Conservation (phyloP, 2,329 filamentous ascomycete genomes). For the Tolypocladium tropicale region DNA sequence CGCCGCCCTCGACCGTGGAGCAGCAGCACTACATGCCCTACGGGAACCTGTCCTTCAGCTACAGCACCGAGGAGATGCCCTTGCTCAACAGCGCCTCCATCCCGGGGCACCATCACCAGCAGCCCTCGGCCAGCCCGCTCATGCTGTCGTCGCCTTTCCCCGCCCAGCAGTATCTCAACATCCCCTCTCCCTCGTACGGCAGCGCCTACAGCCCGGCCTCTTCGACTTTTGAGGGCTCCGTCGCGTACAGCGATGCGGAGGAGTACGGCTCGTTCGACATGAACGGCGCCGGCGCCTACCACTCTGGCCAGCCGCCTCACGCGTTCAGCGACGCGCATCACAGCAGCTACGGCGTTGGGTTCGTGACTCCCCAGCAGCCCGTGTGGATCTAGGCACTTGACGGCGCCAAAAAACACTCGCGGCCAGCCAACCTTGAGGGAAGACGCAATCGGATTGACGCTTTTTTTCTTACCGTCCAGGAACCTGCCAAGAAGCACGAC, state of each 20-base stretch:
- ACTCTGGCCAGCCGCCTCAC: conserved; percentile 34
- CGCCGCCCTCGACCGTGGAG: conserved; percentile 16
- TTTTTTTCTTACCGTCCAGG: conserved; percentile 35
- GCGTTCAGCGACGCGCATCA: conserved; percentile 33
- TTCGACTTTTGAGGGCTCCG: conserved; percentile 52
- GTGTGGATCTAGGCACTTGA: conserved; percentile 45
- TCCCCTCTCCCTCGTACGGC: conserved; percentile 51
- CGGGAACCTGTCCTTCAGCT: conserved; percentile 49
- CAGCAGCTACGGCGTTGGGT: conserved; percentile 36
- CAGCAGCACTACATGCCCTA: conserved; percentile 39
- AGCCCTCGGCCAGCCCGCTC: conserved; percentile 42
- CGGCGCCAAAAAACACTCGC: conserved; percentile 10
- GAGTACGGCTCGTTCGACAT: conserved; percentile 43
- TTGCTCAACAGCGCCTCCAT: conserved; percentile 39
- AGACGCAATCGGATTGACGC: conserved; percentile 43
- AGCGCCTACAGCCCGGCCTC: conserved; percentile 52
- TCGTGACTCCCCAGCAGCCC: conserved; percentile 53
- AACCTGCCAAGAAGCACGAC: conserved; percentile 22
- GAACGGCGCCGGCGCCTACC: conserved; percentile 24
- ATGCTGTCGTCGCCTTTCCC: conserved; percentile 45
- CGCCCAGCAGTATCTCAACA: conserved; percentile 48
- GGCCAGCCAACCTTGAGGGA: conserved; percentile 11
- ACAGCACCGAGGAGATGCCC: conserved; percentile 53
- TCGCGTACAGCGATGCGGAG: conserved; percentile 52
- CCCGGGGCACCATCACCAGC: conserved; percentile 24